Evolutionary conservation across 768 basidiomycete genomes (phyloP).

Genomic region (Pleurotus ostreatus): DNA sequence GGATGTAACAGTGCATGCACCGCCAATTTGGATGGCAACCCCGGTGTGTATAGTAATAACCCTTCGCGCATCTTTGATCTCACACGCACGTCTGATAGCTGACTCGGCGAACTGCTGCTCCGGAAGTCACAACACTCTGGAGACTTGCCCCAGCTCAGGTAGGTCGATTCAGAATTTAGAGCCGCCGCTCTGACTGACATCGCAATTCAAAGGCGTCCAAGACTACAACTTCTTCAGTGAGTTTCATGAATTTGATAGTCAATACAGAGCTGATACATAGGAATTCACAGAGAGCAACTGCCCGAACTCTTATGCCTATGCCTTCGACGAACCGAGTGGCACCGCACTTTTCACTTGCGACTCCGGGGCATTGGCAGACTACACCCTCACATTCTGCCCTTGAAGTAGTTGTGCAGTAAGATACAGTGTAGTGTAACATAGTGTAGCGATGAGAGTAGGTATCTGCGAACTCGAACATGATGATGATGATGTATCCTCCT

Average conservation of each 20-base stretch:
- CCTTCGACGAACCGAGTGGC: constrained; percentile 39
- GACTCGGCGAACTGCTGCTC: constrained; percentile 32
- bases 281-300: constrained; percentile 21
- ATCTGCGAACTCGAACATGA: no score
- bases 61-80: not conserved
- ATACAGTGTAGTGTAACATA: no score
- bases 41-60: constrained; percentile 8
- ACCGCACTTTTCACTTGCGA: constrained; percentile 44
- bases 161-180: constrained; percentile 6
- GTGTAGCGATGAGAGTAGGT: no score
- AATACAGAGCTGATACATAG: not conserved
- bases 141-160: constrained; percentile 31
- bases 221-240: constrained; percentile 22
- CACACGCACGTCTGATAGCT: not conserved
- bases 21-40: constrained; percentile 29
- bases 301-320: constrained; percentile 36
- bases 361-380: constrained; percentile 22
- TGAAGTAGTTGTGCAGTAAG: constrained; percentile 2
- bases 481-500: no score
- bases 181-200: not conserved
- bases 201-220: constrained; percentile 15
- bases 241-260: not conserved
- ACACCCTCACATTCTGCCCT: constrained; percentile 34
- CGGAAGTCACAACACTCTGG: constrained; percentile 25
- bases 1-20: constrained; percentile 55